Percentiles rank a stretch among this genome's conserved stretches.
These are phyloP conservation scores for Tolypocladium ovalisporum DNA, from an alignment of 2,329 filamentous ascomycete genomes.

Conservation along the genomic window DNA sequence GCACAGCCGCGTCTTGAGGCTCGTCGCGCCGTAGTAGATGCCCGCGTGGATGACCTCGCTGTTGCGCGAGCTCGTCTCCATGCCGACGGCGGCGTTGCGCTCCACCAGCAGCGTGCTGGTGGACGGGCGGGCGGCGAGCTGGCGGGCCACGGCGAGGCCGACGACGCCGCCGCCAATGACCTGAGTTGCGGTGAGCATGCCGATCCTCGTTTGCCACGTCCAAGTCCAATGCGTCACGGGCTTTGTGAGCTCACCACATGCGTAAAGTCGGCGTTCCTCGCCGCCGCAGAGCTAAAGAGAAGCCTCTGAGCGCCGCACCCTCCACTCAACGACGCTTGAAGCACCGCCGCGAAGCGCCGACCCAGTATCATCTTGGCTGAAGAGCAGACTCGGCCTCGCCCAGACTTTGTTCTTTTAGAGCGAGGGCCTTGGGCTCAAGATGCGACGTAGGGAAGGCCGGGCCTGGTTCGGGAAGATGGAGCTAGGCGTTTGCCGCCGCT, in stretches of 20 bases:
- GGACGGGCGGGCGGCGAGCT: conserved; percentile 52
- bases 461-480: background rate
- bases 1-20: conserved; percentile 78
- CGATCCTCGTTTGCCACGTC: background rate
- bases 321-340: background rate
- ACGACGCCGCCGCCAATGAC: conserved; percentile 56
- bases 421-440: background rate
- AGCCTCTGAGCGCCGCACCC: conserved; percentile 4
- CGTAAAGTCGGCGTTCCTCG: conserved; percentile 29
- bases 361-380: conserved; percentile 3
- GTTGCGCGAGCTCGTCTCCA: conserved; percentile 82
- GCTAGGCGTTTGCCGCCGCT: background rate
- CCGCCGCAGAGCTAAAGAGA: conserved; percentile 24
- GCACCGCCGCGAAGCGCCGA: background rate
- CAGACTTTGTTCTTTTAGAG: background rate
- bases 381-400: background rate
- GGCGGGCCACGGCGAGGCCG: conserved; percentile 67
- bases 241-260: conserved; percentile 26
- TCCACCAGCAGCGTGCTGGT: conserved; percentile 70
- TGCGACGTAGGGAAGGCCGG: background rate
- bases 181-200: conserved; percentile 15
- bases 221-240: background rate
- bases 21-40: conserved; percentile 70
- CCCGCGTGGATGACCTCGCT: conserved; percentile 96
- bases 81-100: conserved; percentile 63